Percentiles rank a stretch among this genome's conserved stretches.
Conservation (phyloP, 1,284 basidiomycete species). For the Boletus semigastroideus region DNA sequence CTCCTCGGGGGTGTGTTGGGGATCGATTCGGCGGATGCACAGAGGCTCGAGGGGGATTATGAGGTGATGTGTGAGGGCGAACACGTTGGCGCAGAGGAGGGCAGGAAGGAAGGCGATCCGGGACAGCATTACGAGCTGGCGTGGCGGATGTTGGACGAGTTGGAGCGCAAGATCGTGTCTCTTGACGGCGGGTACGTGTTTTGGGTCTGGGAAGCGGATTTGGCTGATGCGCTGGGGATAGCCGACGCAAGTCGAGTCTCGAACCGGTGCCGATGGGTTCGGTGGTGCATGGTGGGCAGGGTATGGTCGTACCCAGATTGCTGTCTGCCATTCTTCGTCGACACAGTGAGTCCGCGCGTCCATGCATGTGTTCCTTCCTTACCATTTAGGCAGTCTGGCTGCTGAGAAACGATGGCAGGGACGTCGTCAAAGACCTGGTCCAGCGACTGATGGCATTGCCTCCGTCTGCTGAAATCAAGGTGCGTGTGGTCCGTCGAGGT, state of each 20-base stretch:
- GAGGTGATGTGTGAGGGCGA: slow-evolving; percentile 44
- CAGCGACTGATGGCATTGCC: slow-evolving; percentile 61
- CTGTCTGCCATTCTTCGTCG: slow-evolving; percentile 69
- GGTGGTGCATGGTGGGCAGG: slow-evolving; percentile 37
- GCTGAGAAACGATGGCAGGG: slow-evolving; percentile 58
- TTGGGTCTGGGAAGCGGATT: background rate
- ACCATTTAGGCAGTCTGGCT: slow-evolving; percentile 61
- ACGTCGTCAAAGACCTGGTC: slow-evolving; percentile 56
- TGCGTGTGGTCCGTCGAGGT: slow-evolving; percentile 27
- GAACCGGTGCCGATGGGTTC: slow-evolving; percentile 32
- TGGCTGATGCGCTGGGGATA: slow-evolving; percentile 23
- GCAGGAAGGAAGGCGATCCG: slow-evolving; percentile 46
- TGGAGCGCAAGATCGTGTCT: slow-evolving; percentile 53
- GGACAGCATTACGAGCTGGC: slow-evolving; percentile 53
- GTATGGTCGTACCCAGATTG: slow-evolving; percentile 66
- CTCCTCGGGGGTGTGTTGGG: slow-evolving; percentile 46
- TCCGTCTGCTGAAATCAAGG: slow-evolving; percentile 56
- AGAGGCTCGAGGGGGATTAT: slow-evolving; percentile 62
- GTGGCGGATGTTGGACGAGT: slow-evolving; percentile 53
- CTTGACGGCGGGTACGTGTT: slow-evolving; percentile 52
- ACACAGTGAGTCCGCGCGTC: slow-evolving; percentile 56
- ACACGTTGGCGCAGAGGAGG: slow-evolving; percentile 39
- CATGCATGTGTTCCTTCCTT: background rate
- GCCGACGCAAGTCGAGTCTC: slow-evolving; percentile 44
- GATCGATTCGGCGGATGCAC: slow-evolving; percentile 61